Base-by-base conservation (phyloP, 495 filamentous ascomycete genomes). In the Penicillium samsonianum region DNA sequence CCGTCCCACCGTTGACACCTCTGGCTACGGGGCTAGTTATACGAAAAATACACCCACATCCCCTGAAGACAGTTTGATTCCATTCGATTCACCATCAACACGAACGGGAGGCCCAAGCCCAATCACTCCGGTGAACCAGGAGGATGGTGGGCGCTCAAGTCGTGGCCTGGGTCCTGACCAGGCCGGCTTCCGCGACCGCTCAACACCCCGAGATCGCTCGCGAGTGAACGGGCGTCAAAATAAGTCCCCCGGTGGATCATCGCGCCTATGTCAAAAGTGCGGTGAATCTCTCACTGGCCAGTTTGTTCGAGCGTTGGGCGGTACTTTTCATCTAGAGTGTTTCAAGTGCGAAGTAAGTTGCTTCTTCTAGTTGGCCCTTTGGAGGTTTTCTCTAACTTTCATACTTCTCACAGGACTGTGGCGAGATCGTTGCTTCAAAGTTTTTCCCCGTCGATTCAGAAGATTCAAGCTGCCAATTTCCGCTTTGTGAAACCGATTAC, bases 371-470 rank as follows among this genome's bases (percentile, higher is more conserved):
- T 30, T 28, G 43, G 3, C 20, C 14, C 25, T 12, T 26, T 20
- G 1, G 38, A 5, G 6, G 14, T 20, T n/a, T 9, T 8, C 42
- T 16, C 56, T 63, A 28, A 46, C 51, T 31, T 19, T 23, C 16
- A 5, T 41, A 28, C 23, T 43, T 44, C 28, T 53, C 16, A n/a
- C 65, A 98, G 94, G 95, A 99, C 69, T 99, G 95, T 61, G 90
- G 88, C 44, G 86, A 96, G 72, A 92, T 96, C 53, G 95, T 99
- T 26, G 94, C 95, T 17, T 96, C 92, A 25, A 98, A 98, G 67
- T 99, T 98, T 79, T 99, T 99, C 72, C 94, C 95, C 3, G 87
- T 95, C 4, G 92, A 96, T 61, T 91, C 95, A 43, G 90, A 95
- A 53, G 84, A 90, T 57, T 89, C 88, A 9, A 86, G 80, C 41